phyloP scores from a whole-genome alignment of 148 eudicot genomes.

The Beta vulgaris region DNA sequence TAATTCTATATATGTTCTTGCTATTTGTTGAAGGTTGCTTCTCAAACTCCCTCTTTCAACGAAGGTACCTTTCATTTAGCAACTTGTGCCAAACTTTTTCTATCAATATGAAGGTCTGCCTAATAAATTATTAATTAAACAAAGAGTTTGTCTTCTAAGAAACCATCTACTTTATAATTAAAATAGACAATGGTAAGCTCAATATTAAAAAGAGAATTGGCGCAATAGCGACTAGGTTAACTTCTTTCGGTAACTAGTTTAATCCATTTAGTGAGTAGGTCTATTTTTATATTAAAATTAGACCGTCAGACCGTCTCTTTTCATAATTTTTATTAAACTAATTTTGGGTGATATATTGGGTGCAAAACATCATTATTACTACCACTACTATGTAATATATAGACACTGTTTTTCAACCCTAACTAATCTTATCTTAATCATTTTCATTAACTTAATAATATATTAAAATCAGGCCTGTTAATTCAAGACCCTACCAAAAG shows the following conservation, averaged over 20 bases:
- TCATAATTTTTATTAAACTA: not conserved
- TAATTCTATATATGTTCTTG: not conserved
- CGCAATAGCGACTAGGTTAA: no score
- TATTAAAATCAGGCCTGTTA: not conserved
- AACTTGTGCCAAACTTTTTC: slow-evolving; percentile 34
- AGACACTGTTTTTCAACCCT: slow-evolving; percentile 21
- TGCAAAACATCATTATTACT: slow-evolving; percentile 29
- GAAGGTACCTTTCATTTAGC: slow-evolving; percentile 25
- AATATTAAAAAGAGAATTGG: no score
- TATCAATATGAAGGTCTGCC: not conserved
- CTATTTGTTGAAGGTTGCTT: not conserved
- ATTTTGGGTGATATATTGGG: slow-evolving; percentile 18
- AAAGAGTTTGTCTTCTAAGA: no score
- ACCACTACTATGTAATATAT: slow-evolving; percentile 9
- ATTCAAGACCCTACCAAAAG: slow-evolving; percentile 19
- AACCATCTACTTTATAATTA: no score
- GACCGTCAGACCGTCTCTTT: no score
- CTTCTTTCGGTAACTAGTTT: no score
- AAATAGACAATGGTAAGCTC: no score
- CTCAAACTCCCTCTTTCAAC: not conserved
- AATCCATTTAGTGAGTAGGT: no score
- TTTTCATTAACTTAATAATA: not conserved
- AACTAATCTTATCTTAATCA: slow-evolving; percentile 19
- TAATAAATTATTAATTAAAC: not conserved
- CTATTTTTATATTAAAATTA: no score